Evolutionary conservation across 2,329 filamentous ascomycete genomes (phyloP).

Genomic region (Monosporascus sp.): DNA sequence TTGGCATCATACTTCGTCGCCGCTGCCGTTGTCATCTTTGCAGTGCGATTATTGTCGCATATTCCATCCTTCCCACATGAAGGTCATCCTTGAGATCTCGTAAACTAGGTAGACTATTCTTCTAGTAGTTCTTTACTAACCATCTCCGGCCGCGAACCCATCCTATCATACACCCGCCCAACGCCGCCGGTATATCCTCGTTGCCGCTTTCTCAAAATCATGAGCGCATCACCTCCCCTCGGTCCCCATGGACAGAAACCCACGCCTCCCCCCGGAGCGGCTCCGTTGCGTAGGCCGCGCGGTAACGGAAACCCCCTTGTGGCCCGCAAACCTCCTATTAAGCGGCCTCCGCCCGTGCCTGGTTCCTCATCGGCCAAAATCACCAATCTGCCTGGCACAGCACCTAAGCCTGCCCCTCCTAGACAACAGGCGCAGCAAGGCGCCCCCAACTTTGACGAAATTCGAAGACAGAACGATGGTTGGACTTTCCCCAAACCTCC

Average conservation of each 20-base stretch:
- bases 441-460: constrained; percentile 33
- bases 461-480: constrained; percentile 45
- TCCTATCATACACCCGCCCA: background rate
- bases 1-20: background rate
- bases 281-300: constrained; percentile 36
- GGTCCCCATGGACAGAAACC: constrained; percentile 40
- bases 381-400: constrained; percentile 6
- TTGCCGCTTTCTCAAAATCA: constrained; percentile 12
- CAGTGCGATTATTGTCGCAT: background rate
- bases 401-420: constrained; percentile 12
- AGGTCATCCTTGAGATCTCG: background rate
- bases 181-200: background rate
- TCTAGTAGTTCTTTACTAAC: background rate
- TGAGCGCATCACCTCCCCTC: constrained; percentile 39
- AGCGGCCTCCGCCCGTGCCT: constrained; percentile 29
- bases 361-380: constrained; percentile 22
- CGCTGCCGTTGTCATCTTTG: background rate
- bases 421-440: constrained; percentile 20
- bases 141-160: background rate
- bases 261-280: constrained; percentile 40
- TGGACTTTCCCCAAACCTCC: constrained; percentile 51
- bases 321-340: constrained; percentile 49
- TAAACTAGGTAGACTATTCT: background rate
- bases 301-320: constrained; percentile 57
- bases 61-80: background rate